phyloP scores from a whole-genome alignment of 768 basidiomycete species.

The Trametopsis cervina region DNA sequence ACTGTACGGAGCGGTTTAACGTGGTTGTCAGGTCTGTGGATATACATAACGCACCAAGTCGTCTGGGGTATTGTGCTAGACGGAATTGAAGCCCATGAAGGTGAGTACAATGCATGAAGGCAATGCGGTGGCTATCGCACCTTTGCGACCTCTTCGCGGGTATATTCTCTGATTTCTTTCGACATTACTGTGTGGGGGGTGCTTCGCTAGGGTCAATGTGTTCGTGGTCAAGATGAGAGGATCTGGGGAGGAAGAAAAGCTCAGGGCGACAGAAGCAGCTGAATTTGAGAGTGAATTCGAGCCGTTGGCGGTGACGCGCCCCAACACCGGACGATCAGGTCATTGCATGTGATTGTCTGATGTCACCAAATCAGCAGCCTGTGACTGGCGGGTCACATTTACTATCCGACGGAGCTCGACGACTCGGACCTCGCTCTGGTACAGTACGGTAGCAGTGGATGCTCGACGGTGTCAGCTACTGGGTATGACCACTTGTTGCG shows the following conservation, averaged over 20 bases:
- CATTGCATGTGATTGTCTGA: background rate
- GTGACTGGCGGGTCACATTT: too few relatives aligned
- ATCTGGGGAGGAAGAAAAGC: too few relatives aligned
- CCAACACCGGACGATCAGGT: background rate
- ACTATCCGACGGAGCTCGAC: too few relatives aligned
- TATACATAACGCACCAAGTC: conserved; percentile 5
- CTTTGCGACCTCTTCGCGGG: conserved; percentile 59
- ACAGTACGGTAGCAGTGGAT: too few relatives aligned
- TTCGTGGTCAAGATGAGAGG: background rate
- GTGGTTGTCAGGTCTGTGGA: background rate
- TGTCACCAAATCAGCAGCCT: too few relatives aligned
- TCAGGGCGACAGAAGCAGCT: too few relatives aligned
- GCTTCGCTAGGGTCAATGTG: background rate
- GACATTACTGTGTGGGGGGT: background rate
- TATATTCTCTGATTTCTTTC: conserved; percentile 22
- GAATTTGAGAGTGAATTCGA: too few relatives aligned
- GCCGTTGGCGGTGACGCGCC: background rate
- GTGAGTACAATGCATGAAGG: background rate
- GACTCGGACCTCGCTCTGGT: too few relatives aligned
- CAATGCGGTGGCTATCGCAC: conserved; percentile 31
- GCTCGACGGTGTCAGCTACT: too few relatives aligned
- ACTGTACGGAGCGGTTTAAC: conserved; percentile 31
- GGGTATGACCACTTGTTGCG: too few relatives aligned
- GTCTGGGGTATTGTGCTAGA: conserved; percentile 9
- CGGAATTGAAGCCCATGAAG: background rate